Percentiles rank a stretch among this genome's conserved stretches.
These are phyloP conservation scores for Fomitopsis betulina DNA, from an alignment of 1,284 basidiomycete genomes.

Conservation along the genomic window DNA sequence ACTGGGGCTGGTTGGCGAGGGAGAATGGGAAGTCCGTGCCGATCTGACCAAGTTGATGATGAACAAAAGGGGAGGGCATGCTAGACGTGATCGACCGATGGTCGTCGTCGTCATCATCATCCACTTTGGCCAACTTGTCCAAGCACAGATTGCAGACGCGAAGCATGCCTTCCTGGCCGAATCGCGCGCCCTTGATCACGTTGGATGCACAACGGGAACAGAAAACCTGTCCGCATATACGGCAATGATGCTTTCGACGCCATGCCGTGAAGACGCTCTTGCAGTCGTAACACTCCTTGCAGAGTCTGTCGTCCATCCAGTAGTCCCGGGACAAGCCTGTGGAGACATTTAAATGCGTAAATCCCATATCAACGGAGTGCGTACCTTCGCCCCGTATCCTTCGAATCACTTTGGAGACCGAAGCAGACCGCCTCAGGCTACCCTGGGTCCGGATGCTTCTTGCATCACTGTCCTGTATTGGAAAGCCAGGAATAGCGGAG, in stretches of 20 bases:
- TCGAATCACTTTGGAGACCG: constrained; percentile 86
- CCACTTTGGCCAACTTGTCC: constrained; percentile 80
- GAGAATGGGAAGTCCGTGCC: constrained; percentile 44
- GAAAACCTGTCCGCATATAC: constrained; percentile 89
- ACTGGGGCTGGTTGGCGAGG: constrained; percentile 61
- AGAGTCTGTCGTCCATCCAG: constrained; percentile 97
- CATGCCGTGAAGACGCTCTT: constrained; percentile 89
- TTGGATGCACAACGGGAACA: constrained; percentile 96
- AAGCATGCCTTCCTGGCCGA: constrained; percentile 89
- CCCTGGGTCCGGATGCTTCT: constrained; percentile 70
- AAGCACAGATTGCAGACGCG: constrained; percentile 94
- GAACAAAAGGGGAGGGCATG: constrained; percentile 49
- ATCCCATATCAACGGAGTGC: constrained; percentile 12
- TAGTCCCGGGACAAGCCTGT: constrained; percentile 82
- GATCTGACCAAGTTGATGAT: constrained; percentile 63
- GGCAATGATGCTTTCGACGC: constrained; percentile 92
- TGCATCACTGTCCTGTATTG: constrained; percentile 73
- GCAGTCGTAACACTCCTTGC: constrained; percentile 94
- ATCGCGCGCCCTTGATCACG: constrained; percentile 92
- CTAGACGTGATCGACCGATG: constrained; percentile 72
- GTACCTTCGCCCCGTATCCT: constrained; percentile 82
- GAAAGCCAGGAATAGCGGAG: constrained; percentile 78
- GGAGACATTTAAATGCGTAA: not conserved
- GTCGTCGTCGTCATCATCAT: constrained; percentile 80
- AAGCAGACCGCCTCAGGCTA: constrained; percentile 70